A percentile compares a stretch with the other conserved stretches of the same genome.
phyloP scores from a whole-genome alignment of 306 rosid species.

The Malus asiatica region DNA sequence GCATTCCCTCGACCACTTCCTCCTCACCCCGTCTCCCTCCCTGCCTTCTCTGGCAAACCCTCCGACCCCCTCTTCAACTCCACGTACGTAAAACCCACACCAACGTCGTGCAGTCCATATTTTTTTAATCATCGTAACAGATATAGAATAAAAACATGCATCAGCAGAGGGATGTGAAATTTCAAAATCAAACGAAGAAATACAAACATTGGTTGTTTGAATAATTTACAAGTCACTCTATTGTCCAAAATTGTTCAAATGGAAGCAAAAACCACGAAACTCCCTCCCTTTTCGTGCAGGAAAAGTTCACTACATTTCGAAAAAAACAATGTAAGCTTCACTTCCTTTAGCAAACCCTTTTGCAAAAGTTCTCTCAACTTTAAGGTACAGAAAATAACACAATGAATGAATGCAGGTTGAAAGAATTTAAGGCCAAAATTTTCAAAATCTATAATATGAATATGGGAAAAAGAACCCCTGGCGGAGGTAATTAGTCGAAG shows the following conservation, averaged over 20 bases:
- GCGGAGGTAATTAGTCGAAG: not conserved
- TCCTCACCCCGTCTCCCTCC: too few relatives aligned
- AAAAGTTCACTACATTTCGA: not conserved
- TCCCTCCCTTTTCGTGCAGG: not conserved
- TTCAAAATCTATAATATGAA: not conserved
- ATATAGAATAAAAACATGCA: not conserved
- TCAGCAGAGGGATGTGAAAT: not conserved
- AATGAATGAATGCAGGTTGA: not conserved
- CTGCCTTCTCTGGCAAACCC: too few relatives aligned
- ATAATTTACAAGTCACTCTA: not conserved
- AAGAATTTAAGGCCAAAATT: slow-evolving; percentile 22
- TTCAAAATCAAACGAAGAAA: not conserved
- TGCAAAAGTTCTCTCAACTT: not conserved
- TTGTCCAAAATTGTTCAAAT: not conserved
- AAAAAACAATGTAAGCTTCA: not conserved
- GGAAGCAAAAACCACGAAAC: not conserved
- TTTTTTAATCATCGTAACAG: too few relatives aligned
- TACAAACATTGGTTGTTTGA: not conserved
- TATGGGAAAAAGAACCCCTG: not conserved
- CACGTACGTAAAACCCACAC: too few relatives aligned
- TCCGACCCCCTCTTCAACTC: too few relatives aligned
- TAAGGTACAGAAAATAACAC: not conserved
- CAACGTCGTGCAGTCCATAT: too few relatives aligned
- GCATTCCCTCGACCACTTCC: too few relatives aligned
- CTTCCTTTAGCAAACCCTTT: not conserved